phyloP scores from a whole-genome alignment of 768 basidiomycete genomes.

The Mycena vitilis region DNA sequence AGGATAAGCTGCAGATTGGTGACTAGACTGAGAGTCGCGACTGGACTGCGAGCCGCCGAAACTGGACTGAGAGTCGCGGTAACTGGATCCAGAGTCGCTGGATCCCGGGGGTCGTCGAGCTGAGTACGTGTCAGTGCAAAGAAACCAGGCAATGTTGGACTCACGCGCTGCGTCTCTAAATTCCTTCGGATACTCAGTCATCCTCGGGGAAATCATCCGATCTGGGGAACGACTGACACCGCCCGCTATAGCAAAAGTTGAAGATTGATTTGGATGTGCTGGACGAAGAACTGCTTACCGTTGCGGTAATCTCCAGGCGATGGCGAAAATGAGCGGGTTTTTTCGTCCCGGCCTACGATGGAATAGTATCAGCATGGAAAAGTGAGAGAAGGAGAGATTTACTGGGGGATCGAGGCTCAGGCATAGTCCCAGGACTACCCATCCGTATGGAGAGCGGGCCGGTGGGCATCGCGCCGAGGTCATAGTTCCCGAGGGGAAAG shows the following conservation, averaged over 20 bases:
- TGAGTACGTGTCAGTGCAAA: no score
- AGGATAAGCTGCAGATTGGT: constrained; percentile 10
- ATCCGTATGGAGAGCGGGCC: constrained; percentile 23
- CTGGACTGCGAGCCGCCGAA: no score
- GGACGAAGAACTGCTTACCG: neutral
- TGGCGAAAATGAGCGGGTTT: neutral
- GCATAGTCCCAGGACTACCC: constrained; percentile 2
- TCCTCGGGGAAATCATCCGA: constrained; percentile 11
- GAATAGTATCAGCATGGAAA: neutral
- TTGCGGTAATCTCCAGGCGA: constrained; percentile 16
- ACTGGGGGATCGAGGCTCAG: constrained; percentile 8
- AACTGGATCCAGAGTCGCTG: no score
- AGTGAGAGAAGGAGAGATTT: neutral
- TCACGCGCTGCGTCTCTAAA: constrained; percentile 23
- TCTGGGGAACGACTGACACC: constrained; percentile 16
- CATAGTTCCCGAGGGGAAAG: neutral
- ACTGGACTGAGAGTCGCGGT: no score
- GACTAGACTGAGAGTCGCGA: neutral
- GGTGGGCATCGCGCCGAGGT: constrained; percentile 3
- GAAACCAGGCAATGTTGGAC: no score
- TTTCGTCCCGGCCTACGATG: constrained; percentile 22
- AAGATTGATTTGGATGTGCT: neutral
- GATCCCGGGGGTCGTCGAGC: constrained; percentile 5
- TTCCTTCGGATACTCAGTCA: constrained; percentile 16
- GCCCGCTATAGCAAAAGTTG: constrained; percentile 10